Evolutionary conservation across 2,329 filamentous ascomycete species (phyloP), one percentile per base, ranked within the genome.

Genomic region (Chrysosporium queenslandicum): DNA sequence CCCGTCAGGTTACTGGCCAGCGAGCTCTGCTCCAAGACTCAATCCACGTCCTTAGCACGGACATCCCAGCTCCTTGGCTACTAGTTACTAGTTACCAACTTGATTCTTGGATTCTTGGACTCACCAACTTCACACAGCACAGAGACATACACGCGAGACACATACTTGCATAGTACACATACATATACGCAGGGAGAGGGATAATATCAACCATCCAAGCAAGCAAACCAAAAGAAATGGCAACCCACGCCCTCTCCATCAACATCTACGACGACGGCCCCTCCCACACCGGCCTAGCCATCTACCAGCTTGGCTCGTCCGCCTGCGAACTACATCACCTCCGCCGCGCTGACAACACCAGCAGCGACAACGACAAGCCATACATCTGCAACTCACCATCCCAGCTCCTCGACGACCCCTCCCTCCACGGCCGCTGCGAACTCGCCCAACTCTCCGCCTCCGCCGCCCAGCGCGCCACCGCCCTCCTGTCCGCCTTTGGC

Each of bases 321-420:
- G 60, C 46, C 29, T 60, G 60, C 54, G 51, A 58, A 53, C 58
- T 61, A 43, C 52, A 61, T 47, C 60, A 58, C 14, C 60, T 61
- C 27, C 59, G 59, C 41, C 60, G 57, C 29, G 55, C 56, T 21
- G n/a, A n/a, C n/a, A n/a, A n/a, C n/a, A n/a, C n/a, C n/a, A n/a
- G n/a, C n/a, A n/a, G n/a, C n/a, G n/a, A n/a, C n/a, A 55, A 20
- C 7, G 57, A 59, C 21, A 34, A 52, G 3, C 27, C 43, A 23
- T 61, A 60, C 46, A 53, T 61, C 51, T 61, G 61, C 12, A 54
- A 61, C 29, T 56, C 58, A 6, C 58, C 54, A 3, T 45, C 46
- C 8, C 58, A 62, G 20, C 57, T 54, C 1, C 53, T 60, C 1
- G 56, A 62, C 20, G 54, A 61, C 29, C 57, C 60, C 0, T 51